phyloP scores from a whole-genome alignment of 2,329 filamentous ascomycete species.

The Aplosporella prunicola region DNA sequence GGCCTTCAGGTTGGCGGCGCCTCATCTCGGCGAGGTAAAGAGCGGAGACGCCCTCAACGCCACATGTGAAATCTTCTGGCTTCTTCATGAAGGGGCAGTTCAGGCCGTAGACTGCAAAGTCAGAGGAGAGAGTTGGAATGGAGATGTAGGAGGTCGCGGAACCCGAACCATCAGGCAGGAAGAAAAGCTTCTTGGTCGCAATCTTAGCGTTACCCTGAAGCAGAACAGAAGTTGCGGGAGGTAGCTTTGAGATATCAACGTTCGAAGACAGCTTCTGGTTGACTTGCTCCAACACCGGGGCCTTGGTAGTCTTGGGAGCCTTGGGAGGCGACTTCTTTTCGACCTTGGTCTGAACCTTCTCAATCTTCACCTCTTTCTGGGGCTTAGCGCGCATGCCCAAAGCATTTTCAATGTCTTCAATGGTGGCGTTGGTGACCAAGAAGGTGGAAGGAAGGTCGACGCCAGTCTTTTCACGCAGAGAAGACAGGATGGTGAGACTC shows the following conservation, averaged over 20 bases:
- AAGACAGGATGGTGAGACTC: slow-evolving; percentile 42
- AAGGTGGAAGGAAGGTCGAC: slow-evolving; percentile 44
- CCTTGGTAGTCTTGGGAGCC: slow-evolving; percentile 12
- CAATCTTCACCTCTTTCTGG: slow-evolving; percentile 16
- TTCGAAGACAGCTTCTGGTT: slow-evolving; percentile 35
- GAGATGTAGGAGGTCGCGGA: slow-evolving; percentile 58
- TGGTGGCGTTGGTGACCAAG: slow-evolving; percentile 51
- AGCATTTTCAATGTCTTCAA: slow-evolving; percentile 56
- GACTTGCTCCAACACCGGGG: slow-evolving; percentile 38
- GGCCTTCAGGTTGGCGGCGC: slow-evolving; percentile 57
- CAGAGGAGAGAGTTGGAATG: slow-evolving; percentile 45
- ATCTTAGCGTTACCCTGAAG: slow-evolving; percentile 49
- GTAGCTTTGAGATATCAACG: slow-evolving; percentile 35
- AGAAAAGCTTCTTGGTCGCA: slow-evolving; percentile 47
- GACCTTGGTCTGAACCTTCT: slow-evolving; percentile 20
- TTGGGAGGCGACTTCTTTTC: slow-evolving; percentile 21
- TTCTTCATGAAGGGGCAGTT: slow-evolving; percentile 65
- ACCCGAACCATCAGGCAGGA: slow-evolving; percentile 46
- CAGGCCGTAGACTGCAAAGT: slow-evolving; percentile 44
- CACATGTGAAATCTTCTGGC: slow-evolving; percentile 55
- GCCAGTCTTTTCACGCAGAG: slow-evolving; percentile 42
- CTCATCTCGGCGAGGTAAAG: slow-evolving; percentile 62
- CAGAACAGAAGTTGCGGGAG: slow-evolving; percentile 45
- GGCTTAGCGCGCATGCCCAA: slow-evolving; percentile 46
- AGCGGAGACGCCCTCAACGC: slow-evolving; percentile 54